Conservation (phyloP, 1,139 yeast genomes). For the Blastobotrys capitulatus region DNA sequence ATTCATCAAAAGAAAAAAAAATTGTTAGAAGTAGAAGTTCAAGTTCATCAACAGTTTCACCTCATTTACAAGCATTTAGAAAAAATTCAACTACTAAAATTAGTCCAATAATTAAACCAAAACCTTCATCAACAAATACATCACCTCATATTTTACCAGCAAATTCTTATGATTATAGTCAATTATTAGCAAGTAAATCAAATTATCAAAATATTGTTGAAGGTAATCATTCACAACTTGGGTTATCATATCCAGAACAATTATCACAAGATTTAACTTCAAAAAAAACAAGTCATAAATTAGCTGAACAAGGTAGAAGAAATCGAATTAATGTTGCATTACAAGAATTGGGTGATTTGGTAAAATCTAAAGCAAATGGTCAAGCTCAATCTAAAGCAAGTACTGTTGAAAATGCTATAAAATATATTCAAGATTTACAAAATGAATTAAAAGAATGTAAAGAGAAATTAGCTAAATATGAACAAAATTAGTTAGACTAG, state of each 20-base stretch:
- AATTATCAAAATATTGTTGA: slow-evolving; percentile 42
- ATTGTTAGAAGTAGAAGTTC: neutral
- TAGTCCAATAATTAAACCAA: slow-evolving; percentile 25
- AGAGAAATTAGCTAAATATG: slow-evolving; percentile 20
- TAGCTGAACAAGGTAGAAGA: slow-evolving; percentile 94
- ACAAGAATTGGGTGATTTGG: slow-evolving; percentile 59
- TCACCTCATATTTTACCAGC: slow-evolving; percentile 15
- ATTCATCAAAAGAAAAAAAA: slow-evolving; percentile 8
- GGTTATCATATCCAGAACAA: slow-evolving; percentile 38
- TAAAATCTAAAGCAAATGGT: slow-evolving; percentile 50
- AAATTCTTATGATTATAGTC: slow-evolving; percentile 26
- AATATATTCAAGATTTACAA: slow-evolving; percentile 53
- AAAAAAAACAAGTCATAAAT: slow-evolving; percentile 68
- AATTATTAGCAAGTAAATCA: slow-evolving; percentile 37
- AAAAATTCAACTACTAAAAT: slow-evolving; percentile 10
- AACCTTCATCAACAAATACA: slow-evolving; percentile 15
- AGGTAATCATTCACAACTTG: slow-evolving; percentile 39
- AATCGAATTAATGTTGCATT: slow-evolving; percentile 87
- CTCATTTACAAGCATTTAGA: slow-evolving; percentile 10
- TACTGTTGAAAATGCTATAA: slow-evolving; percentile 84
- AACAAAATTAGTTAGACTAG: neutral
- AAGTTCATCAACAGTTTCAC: slow-evolving; percentile 2
- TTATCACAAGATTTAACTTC: slow-evolving; percentile 37
- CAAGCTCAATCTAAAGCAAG: slow-evolving; percentile 77
- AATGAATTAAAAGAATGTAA: slow-evolving; percentile 40